Evolutionary conservation across 768 basidiomycete species (phyloP), one percentile per base, ranked within the genome.

Genomic region (Mycena latifolia): DNA sequence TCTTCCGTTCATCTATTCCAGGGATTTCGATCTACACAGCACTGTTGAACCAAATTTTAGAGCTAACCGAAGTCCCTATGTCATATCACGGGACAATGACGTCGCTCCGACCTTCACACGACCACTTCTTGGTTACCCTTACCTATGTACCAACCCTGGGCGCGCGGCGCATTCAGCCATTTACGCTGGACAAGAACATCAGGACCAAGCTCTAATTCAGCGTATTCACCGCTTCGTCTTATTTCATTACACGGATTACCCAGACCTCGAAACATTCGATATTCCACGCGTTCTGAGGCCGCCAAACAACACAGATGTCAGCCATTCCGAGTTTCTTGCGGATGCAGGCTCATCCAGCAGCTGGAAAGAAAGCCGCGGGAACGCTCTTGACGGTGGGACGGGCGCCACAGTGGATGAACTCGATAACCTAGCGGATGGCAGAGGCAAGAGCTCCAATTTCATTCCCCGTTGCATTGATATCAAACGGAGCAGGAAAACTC

Each of bases 401-500:
- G 63, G 52, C 18, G 43, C 43, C 3, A 47, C 22, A 6, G 43
- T 51, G 31, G 56, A 65, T 31, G 58, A 55, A 28, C 37, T 55
- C 39, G 65, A 66, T 28, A 55, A 52, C 14, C 48, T 66, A 15
- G 28, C 45, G 8, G 47, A 29, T 6, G 65, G 65, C 17, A 60
- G 37, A 66, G 65, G 65, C 25, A 27, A 22, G 65, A 24, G 20
- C 4, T 25, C 3, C 15, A 48, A 17, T 24, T 18, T 24, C 24
- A 20, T 27, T 17, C 25, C 25, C 6, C 7, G 11, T 12, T 24
- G 39, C 24, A 41, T n/a, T 54, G 29, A 55, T 25, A 31, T 52
- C 45, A 35, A 51, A 60, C 24, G 43, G 29, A 20, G n/a, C 66
- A 86, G 89, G 89, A 24, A 89, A 88, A 76, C 78, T 91, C 3